Conservation (phyloP, 306 rosid genomes). For the Rubus parviflorus region DNA sequence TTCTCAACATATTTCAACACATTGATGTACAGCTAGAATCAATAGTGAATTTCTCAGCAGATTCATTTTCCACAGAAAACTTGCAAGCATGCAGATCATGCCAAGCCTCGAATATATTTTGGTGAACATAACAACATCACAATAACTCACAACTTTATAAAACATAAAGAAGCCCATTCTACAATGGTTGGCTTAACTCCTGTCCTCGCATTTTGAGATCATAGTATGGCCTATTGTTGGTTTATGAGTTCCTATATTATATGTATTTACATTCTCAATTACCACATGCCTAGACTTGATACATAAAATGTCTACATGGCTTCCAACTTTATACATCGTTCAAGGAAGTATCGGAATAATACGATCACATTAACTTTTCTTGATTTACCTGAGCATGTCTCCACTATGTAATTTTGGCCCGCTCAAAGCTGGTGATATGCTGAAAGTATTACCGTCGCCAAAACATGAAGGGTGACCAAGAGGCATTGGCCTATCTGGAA, state of each 20-base stretch:
- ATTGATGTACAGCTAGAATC: conserved; percentile 11
- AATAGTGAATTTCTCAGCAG: conserved; percentile 8
- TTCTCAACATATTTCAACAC: conserved; percentile 14
- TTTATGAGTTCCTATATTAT: conserved; percentile 17
- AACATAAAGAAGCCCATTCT: conserved; percentile 17
- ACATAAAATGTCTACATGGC: conserved; percentile 25
- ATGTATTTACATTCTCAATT: conserved; percentile 18
- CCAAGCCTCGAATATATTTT: conserved; percentile 7
- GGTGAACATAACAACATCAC: conserved; percentile 23
- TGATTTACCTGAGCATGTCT: conserved; percentile 88
- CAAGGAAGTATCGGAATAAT: conserved; percentile 13
- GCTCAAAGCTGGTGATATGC: conserved; percentile 74
- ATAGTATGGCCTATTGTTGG: conserved; percentile 1
- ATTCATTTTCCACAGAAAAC: conserved; percentile 21
- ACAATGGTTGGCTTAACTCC: conserved; percentile 1
- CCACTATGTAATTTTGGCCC: conserved; percentile 56
- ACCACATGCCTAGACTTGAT: conserved; percentile 18
- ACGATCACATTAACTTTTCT: conserved; percentile 6
- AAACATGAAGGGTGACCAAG: conserved; percentile 69
- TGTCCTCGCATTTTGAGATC: not conserved
- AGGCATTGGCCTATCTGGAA: conserved; percentile 96
- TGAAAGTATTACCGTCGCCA: conserved; percentile 53
- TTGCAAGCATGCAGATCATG: not conserved
- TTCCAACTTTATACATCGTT: conserved; percentile 17
- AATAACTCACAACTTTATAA: conserved; percentile 19